A percentile compares a stretch with the other conserved stretches of the same genome.
These are phyloP conservation scores for Coemansia sp. DNA, from an alignment of 192 early-diverging fungal species.

Conservation along the genomic window DNA sequence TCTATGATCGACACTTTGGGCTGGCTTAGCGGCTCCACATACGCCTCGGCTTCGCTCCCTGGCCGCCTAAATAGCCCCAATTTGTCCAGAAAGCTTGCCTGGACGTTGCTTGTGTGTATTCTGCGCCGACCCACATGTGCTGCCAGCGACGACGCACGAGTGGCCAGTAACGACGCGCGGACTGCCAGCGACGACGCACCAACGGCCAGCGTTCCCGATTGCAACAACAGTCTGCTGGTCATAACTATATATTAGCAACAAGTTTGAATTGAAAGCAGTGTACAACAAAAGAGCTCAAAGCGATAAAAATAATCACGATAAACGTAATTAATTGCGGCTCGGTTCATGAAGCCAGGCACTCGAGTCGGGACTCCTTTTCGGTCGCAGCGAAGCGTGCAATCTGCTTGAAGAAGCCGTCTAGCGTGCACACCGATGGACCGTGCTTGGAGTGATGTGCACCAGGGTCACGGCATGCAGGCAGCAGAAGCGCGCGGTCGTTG, in stretches of 20 bases:
- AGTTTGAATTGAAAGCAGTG: not conserved
- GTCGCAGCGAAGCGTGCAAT: conserved; percentile 34
- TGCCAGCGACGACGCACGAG: not conserved
- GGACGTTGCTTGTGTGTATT: conserved; percentile 3
- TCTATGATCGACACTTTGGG: not conserved
- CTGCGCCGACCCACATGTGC: not conserved
- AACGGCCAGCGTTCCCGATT: not conserved
- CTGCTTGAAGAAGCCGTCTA: conserved; percentile 55
- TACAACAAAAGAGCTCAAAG: not conserved
- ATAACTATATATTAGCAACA: conserved; percentile 1
- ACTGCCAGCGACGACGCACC: too few species aligned
- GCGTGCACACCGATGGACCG: conserved; percentile 42
- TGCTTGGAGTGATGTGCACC: conserved; percentile 46
- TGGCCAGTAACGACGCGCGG: too few species aligned
- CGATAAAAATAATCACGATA: not conserved
- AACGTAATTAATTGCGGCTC: not conserved
- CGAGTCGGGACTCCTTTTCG: conserved; percentile 19
- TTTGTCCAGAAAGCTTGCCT: not conserved
- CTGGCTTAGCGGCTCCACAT: conserved; percentile 2
- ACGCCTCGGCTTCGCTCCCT: conserved; percentile 7
- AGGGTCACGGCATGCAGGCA: conserved; percentile 49
- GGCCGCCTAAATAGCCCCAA: conserved; percentile 5
- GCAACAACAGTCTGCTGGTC: conserved; percentile 11
- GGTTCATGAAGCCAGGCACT: conserved; percentile 3
- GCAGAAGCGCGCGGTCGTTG: conserved; percentile 34